Evolutionary conservation across 768 basidiomycete species (phyloP).

Genomic region (Leccinum truebloodii): DNA sequence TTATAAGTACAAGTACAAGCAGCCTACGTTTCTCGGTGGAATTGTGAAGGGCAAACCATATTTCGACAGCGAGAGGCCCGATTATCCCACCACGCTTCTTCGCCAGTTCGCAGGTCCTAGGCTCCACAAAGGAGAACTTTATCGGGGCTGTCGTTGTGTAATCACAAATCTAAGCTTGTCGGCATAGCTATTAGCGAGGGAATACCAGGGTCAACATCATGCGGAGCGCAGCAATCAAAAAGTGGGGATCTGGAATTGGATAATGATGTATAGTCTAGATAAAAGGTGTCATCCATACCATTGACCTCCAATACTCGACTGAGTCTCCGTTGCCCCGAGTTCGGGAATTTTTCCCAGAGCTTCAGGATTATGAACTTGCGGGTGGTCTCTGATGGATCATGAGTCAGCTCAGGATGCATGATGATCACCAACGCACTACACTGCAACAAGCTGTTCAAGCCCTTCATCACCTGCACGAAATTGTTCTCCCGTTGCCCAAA

Average conservation of each 20-base stretch:
- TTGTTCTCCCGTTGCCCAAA: background rate
- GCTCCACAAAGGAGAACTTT: slow-evolving; percentile 11
- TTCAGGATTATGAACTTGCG: background rate
- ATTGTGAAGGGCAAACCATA: slow-evolving; percentile 17
- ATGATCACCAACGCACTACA: slow-evolving; percentile 14
- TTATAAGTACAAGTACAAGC: background rate
- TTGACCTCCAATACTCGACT: slow-evolving; percentile 14
- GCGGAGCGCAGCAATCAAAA: slow-evolving; percentile 19
- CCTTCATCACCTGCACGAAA: slow-evolving; percentile 26
- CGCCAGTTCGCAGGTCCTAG: slow-evolving; percentile 18
- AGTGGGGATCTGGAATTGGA: slow-evolving; percentile 7
- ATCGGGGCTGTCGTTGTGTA: background rate
- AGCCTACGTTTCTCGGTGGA: slow-evolving; percentile 5
- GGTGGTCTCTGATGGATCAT: slow-evolving; percentile 11
- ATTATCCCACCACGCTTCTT: slow-evolving; percentile 6
- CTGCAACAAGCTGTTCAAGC: slow-evolving; percentile 17
- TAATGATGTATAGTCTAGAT: background rate
- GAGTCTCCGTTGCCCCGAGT: slow-evolving; percentile 4
- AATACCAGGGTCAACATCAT: slow-evolving; percentile 15
- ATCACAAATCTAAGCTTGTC: too few species aligned
- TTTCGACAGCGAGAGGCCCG: slow-evolving; percentile 26
- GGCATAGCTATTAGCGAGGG: too few species aligned
- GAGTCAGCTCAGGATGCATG: background rate
- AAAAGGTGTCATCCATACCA: slow-evolving; percentile 2
- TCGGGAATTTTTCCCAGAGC: background rate